phyloP scores from a whole-genome alignment of 2,329 filamentous ascomycete species.

The Fulvia fulva region DNA sequence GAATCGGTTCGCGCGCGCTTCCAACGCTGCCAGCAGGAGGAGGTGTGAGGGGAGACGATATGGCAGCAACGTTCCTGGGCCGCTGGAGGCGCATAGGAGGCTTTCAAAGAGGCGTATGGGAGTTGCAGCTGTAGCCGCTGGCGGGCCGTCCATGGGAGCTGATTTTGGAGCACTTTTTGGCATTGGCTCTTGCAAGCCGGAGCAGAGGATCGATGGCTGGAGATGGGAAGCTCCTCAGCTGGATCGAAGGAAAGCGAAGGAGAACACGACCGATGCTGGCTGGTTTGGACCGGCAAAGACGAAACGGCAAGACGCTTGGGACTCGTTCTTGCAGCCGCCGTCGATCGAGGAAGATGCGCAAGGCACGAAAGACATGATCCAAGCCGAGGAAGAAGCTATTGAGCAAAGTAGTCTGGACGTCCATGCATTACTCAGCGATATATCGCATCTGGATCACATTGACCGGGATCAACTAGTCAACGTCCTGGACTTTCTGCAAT shows the following conservation, averaged over 20 bases:
- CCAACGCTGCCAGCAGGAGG: constrained; percentile 24
- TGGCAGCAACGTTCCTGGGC: constrained; percentile 60
- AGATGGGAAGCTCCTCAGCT: constrained; percentile 24
- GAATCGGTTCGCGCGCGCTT: constrained; percentile 46
- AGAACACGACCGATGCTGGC: constrained; percentile 10
- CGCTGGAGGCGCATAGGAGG: constrained; percentile 57
- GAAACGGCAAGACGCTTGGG: constrained; percentile 10
- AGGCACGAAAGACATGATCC: constrained; percentile 5
- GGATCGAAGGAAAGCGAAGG: constrained; percentile 7
- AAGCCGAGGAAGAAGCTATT: constrained; percentile 8
- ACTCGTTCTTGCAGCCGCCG: constrained; percentile 9
- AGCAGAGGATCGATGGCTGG: constrained; percentile 14
- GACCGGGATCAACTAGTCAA: constrained; percentile 8
- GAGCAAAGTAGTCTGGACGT: constrained; percentile 22
- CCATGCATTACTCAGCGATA: constrained; percentile 15
- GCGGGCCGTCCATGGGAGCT: constrained; percentile 11
- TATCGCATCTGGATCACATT: background rate
- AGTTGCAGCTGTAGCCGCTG: constrained; percentile 15
- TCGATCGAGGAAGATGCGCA: background rate
- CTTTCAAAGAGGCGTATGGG: constrained; percentile 55
- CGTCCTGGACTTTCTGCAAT: constrained; percentile 23
- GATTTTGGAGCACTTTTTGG: constrained; percentile 32
- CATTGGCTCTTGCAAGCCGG: constrained; percentile 15
- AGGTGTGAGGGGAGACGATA: constrained; percentile 39
- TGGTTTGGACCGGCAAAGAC: constrained; percentile 12